Evolutionary conservation across 768 basidiomycete species (phyloP).

Genomic region (Rhizopogon vulgaris): DNA sequence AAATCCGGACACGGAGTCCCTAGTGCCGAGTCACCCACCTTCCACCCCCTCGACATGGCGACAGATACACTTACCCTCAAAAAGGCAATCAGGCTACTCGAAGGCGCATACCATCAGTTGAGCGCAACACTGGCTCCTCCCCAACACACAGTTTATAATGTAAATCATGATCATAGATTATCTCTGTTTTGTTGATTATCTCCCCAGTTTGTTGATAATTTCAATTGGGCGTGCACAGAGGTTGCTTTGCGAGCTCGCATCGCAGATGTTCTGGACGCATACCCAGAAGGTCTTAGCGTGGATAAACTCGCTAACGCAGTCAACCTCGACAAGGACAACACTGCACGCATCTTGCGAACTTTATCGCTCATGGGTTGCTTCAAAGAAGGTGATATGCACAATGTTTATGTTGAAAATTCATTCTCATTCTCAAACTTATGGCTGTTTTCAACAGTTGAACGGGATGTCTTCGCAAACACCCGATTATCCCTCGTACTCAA

Average conservation of each 20-base stretch:
- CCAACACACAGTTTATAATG: slow-evolving; percentile 22
- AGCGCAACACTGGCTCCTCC: slow-evolving; percentile 22
- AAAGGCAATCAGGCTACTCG: slow-evolving; percentile 20
- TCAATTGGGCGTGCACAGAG: slow-evolving; percentile 20
- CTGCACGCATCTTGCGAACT: slow-evolving; percentile 22
- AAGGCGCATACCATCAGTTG: slow-evolving; percentile 21
- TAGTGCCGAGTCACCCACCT: slow-evolving; percentile 16
- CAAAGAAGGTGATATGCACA: slow-evolving; percentile 16
- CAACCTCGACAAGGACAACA: slow-evolving; percentile 21
- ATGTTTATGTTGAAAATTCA: background rate
- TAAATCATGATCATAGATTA: slow-evolving; percentile 2
- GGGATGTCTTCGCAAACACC: slow-evolving; percentile 26
- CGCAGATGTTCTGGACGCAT: slow-evolving; percentile 18
- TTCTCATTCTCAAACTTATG: no score
- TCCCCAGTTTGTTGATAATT: slow-evolving; percentile 11
- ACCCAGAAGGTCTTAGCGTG: slow-evolving; percentile 24
- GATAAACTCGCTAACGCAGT: slow-evolving; percentile 19
- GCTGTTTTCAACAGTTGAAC: slow-evolving; percentile 12
- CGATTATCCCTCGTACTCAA: slow-evolving; percentile 25
- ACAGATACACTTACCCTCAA: slow-evolving; percentile 15
- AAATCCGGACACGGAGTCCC: slow-evolving; percentile 16
- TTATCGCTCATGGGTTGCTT: slow-evolving; percentile 27
- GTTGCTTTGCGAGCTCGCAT: slow-evolving; percentile 19
- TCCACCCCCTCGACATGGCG: slow-evolving; percentile 18
- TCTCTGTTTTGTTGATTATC: background rate